Base-by-base conservation (phyloP, 768 basidiomycete genomes). In the Punctularia strigosozonata region DNA sequence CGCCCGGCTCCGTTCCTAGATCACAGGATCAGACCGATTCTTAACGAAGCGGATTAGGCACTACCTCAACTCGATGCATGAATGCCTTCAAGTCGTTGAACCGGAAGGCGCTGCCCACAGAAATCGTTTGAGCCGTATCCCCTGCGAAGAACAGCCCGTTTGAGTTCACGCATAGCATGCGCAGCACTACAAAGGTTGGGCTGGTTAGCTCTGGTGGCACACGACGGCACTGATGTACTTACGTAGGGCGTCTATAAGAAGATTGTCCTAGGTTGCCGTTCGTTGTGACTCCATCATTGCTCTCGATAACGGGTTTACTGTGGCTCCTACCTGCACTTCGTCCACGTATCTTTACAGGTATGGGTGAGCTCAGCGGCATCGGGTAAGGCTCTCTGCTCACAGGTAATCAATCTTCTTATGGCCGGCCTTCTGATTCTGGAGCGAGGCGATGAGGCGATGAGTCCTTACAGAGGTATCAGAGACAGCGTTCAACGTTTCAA, bases 51-150 rank as follows among this genome's bases (percentile, higher is more conserved):
- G n/a, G n/a, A n/a, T 15, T 20, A 5, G 4, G 15, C 22, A 15
- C 56, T 31, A 79, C 82, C 59, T 85, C 80, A 1, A 75, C 51
- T 31, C 76, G 65, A 41, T 68, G 73, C 21, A 81, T 45, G 45
- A 80, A 81, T 1, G 82, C 71, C 50, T 76, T 83, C 37, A 86
- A 50, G 31, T 83, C 79, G 39, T 78, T 61, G 50, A 86, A 86
- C 7, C 75, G 60, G 46, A 86, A 86, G 0, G 78, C 68, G 44
- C 77, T 80, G 2, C 82, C 83, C 1, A 71, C 68, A 0, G 79
- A 75, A 26, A 86, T 85, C 0, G 82, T 80, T 45, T 86, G 83
- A 0, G 83, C 80, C 0, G 83, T 84, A 49, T 86, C 83, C 0
- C 84, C 83, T 2, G 80, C 82, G 78, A 80, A 84, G 44, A 85